Base-by-base conservation (phyloP, 1,139 yeast species). In the Fermentozyma sake region DNA sequence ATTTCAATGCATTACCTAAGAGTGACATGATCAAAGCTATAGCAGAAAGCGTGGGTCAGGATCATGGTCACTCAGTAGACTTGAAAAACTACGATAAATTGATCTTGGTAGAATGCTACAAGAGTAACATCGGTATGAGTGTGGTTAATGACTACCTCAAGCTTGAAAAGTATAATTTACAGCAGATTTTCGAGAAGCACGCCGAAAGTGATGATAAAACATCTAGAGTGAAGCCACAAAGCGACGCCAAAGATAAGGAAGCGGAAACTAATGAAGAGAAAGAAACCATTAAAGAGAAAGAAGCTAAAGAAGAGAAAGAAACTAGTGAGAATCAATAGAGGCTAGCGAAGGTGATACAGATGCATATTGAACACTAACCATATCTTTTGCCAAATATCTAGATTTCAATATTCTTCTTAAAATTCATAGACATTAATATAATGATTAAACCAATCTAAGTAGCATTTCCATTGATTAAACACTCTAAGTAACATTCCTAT, bases 51-150 rank as follows among this genome's bases (percentile, higher is more conserved):
- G 87, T 86, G 0, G 89, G 91, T 1, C 64, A 69, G 29, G 79
- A 77, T 6, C 73, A 78, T 40, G 79, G 79, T 2, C 95, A 86
- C 49, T 60, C 62, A 18, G 95, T 91, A 7, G 95, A 87, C 48
- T 68, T 91, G 52, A 85, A 86, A 43, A 61, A 77, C 12, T 86
- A 77, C 47, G 95, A 87, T 33, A 79, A 79, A 46, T 61, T 91
- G 43, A 75, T 91, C 28, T 50, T 91, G 34, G 82, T 91, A 3
- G 96, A 87, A 50, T 84, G 96, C 48, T 91, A 79, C 58, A 89
- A 87, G 52, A 81, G 74, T 36, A 81, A 79, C 44, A 71, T 84
- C 24, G 95, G 95, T 3, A 78, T 82, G 75, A 72, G 87, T 48
- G 89, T 86, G 11, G 87, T 83, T 5, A 71, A 73, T 27, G 70